Conservation (phyloP, 176 grass and related monocot genomes). For the Themeda triandra region DNA sequence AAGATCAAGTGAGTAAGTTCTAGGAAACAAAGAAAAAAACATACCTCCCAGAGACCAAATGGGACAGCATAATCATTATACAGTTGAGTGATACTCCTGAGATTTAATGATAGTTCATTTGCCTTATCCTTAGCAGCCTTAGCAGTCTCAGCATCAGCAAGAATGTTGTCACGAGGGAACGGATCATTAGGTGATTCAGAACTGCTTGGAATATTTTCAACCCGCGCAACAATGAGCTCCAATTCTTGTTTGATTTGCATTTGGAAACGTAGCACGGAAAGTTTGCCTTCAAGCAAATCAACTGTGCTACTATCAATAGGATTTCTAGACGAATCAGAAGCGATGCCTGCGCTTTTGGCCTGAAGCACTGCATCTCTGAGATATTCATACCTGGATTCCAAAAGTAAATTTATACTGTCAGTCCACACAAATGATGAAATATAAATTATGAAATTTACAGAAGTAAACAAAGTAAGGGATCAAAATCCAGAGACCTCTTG, state of each 20-base stretch:
- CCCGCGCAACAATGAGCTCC: constrained; percentile 51
- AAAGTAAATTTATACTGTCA: constrained; percentile 36
- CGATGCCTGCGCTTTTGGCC: constrained; percentile 72
- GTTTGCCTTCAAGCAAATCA: constrained; percentile 95
- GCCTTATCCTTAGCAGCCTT: constrained; percentile 73
- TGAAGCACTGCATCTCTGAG: constrained; percentile 88
- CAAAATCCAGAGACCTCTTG: constrained; percentile 59
- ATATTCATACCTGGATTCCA: constrained; percentile 77
- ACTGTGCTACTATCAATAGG: constrained; percentile 74
- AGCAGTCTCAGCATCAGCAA: constrained; percentile 44
- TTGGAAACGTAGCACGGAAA: constrained; percentile 86
- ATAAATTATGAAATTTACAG: background rate
- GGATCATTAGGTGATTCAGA: constrained; percentile 48
- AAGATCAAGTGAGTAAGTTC: background rate
- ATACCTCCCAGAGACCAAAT: constrained; percentile 94
- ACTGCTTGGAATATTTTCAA: constrained; percentile 37
- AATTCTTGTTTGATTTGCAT: constrained; percentile 90
- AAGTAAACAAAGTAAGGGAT: constrained; percentile 32
- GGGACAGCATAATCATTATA: constrained; percentile 94
- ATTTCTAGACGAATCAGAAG: constrained; percentile 52
- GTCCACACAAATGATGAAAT: background rate
- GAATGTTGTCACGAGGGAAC: constrained; percentile 44
- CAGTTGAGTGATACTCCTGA: constrained; percentile 96
- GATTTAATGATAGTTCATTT: constrained; percentile 72
- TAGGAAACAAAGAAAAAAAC: constrained; percentile 36